These are phyloP conservation scores for Parastagonospora nodorum DNA, from an alignment of 2,329 filamentous ascomycete genomes.

Conservation along the genomic window DNA sequence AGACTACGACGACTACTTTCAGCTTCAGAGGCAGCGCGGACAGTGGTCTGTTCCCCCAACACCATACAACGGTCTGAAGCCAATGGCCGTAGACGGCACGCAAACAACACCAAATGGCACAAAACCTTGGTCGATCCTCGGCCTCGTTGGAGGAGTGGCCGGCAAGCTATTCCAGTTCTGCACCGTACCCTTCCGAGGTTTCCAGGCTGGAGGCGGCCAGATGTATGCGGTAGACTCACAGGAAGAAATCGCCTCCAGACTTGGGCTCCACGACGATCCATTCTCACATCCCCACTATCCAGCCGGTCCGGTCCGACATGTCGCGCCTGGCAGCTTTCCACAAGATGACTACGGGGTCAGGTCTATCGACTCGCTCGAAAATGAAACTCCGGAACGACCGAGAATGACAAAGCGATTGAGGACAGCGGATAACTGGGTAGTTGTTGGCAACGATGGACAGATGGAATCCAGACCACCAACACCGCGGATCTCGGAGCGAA, in stretches of 20 bases:
- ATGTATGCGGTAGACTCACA: slow-evolving; percentile 65
- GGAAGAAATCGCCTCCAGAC: slow-evolving; percentile 28
- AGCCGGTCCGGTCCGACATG: slow-evolving; percentile 33
- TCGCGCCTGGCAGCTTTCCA: slow-evolving; percentile 61
- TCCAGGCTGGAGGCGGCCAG: slow-evolving; percentile 81
- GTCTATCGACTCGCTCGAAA: slow-evolving; percentile 51
- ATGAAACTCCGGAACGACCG: slow-evolving; percentile 50
- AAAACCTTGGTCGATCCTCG: slow-evolving; percentile 54
- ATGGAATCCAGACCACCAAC: slow-evolving; percentile 61
- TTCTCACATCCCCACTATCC: slow-evolving; percentile 7
- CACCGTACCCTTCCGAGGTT: slow-evolving; percentile 74
- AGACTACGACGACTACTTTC: slow-evolving; percentile 50
- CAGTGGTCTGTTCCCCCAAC: slow-evolving; percentile 42
- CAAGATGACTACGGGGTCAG: slow-evolving; percentile 54
- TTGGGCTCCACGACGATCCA: slow-evolving; percentile 29
- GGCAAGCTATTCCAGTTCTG: slow-evolving; percentile 88
- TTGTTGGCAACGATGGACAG: slow-evolving; percentile 52
- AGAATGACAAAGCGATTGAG: slow-evolving; percentile 55
- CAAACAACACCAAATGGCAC: slow-evolving; percentile 25
- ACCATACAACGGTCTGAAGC: slow-evolving; percentile 22
- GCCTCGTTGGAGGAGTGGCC: slow-evolving; percentile 68
- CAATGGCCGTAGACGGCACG: slow-evolving; percentile 12
- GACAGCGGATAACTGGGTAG: slow-evolving; percentile 55
- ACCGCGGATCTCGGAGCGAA: slow-evolving; percentile 43
- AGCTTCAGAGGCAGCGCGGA: slow-evolving; percentile 43